Evolutionary conservation across 1,139 yeast species (phyloP).

Genomic region (Pneumocystis wakefieldiae): DNA sequence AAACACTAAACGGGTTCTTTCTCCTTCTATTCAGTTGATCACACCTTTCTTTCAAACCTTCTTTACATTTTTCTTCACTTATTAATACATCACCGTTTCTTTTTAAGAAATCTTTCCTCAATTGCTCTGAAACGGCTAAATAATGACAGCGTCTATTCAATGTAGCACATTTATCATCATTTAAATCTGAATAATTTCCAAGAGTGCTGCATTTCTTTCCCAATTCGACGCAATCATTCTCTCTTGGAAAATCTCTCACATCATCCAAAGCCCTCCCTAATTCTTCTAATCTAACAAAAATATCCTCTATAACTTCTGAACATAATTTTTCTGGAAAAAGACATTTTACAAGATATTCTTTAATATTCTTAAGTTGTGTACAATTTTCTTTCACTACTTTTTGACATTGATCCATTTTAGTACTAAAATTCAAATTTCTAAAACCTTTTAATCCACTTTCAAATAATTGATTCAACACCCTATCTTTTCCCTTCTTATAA

Average conservation of each 20-base stretch:
- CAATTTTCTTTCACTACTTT: neutral
- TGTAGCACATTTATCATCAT: neutral
- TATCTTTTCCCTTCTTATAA: too few relatives aligned
- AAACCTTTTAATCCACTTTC: too few relatives aligned
- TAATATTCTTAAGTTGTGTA: neutral
- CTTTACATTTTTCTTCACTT: neutral
- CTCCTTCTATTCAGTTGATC: too few relatives aligned
- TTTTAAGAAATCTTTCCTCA: neutral
- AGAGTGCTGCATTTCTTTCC: neutral
- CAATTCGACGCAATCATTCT: neutral
- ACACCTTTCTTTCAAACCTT: neutral
- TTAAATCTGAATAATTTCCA: neutral
- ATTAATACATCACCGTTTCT: neutral
- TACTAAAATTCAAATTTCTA: too few relatives aligned
- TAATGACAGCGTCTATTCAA: neutral
- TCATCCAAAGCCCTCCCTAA: neutral
- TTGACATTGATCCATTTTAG: too few relatives aligned
- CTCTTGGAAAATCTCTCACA: neutral
- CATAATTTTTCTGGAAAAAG: neutral
- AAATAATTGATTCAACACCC: too few relatives aligned
- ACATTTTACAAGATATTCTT: too few relatives aligned
- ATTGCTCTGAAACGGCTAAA: neutral
- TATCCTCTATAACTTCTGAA: neutral
- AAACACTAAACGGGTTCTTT: neutral
- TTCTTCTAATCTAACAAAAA: neutral